phyloP scores from a whole-genome alignment of 805 yeast species.

The Cyberlindnera sargentensis region DNA sequence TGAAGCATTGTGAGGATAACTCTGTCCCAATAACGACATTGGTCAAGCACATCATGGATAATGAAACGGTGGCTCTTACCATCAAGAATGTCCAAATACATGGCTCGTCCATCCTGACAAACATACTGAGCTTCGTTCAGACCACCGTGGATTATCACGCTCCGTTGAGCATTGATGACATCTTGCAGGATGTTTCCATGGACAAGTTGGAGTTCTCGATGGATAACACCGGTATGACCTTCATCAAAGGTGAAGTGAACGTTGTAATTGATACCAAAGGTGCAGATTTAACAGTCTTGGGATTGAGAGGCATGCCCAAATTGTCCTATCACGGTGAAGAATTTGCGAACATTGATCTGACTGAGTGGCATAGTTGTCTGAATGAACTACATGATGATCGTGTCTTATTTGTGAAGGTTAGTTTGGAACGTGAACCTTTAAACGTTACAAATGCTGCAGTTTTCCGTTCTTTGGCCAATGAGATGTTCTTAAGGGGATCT shows the following conservation, averaged over 20 bases:
- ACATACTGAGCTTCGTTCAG: constrained; percentile 11
- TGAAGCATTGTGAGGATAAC: constrained; percentile 3
- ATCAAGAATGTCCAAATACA: neutral
- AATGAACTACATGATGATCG: constrained; percentile 23
- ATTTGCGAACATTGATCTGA: constrained; percentile 38
- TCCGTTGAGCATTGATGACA: constrained; percentile 1
- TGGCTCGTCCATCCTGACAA: constrained; percentile 5
- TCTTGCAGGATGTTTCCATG: constrained; percentile 32
- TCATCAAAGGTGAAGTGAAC: constrained; percentile 32
- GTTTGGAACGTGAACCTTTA: constrained; percentile 35
- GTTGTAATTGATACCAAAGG: constrained; percentile 25
- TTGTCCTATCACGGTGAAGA: constrained; percentile 31
- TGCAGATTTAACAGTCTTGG: constrained; percentile 15
- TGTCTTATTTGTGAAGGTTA: constrained; percentile 31
- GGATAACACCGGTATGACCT: constrained; percentile 24
- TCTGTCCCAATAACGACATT: constrained; percentile 13
- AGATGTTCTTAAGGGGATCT: constrained; percentile 34
- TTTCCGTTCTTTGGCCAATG: constrained; percentile 37
- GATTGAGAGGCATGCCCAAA: constrained; percentile 11
- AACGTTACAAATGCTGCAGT: constrained; percentile 33
- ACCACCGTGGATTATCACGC: neutral
- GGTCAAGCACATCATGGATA: constrained; percentile 11
- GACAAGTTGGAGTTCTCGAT: constrained; percentile 31
- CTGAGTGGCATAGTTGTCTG: constrained; percentile 38
- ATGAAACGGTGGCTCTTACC: constrained; percentile 13